A percentile compares a stretch with the other conserved stretches of the same genome.
Evolutionary conservation across 345 rosid genomes (phyloP).

Genomic region (Gossypium thurberi): DNA sequence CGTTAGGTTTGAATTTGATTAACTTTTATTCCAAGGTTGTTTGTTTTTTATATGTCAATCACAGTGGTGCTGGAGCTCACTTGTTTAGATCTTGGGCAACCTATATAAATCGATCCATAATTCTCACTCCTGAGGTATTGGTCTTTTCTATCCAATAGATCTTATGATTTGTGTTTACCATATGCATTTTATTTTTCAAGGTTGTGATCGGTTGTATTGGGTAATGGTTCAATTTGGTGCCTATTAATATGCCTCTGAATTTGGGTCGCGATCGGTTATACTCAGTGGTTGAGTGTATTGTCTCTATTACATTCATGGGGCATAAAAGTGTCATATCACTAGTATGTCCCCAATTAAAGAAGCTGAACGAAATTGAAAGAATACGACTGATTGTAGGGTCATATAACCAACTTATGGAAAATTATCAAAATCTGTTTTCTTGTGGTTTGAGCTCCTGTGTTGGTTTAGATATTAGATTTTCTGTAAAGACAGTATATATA

Average conservation of each 20-base stretch:
- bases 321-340: not conserved
- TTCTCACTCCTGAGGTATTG: constrained; percentile 78
- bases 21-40: constrained; percentile 10
- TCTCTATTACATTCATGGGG: not conserved
- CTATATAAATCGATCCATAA: constrained; percentile 64
- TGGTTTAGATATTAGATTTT: not conserved
- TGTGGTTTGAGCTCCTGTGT: not conserved
- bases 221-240: not conserved
- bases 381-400: not conserved
- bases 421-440: not conserved
- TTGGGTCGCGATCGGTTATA: too few species aligned
- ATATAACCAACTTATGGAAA: not conserved
- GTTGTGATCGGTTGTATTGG: not conserved
- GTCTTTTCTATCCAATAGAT: not conserved
- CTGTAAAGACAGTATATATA: not conserved
- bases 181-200: not conserved
- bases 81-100: constrained; percentile 70
- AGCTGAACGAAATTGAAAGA: not conserved
- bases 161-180: not conserved
- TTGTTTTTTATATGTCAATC: constrained; percentile 5
- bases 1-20: not conserved
- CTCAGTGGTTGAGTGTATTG: not conserved
- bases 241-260: not conserved
- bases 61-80: constrained; percentile 74
- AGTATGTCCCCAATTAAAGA: not conserved